Percentiles rank a stretch among this genome's conserved stretches.
Evolutionary conservation across 441 rosid species (phyloP).

Genomic region (Oxalis stricta): DNA sequence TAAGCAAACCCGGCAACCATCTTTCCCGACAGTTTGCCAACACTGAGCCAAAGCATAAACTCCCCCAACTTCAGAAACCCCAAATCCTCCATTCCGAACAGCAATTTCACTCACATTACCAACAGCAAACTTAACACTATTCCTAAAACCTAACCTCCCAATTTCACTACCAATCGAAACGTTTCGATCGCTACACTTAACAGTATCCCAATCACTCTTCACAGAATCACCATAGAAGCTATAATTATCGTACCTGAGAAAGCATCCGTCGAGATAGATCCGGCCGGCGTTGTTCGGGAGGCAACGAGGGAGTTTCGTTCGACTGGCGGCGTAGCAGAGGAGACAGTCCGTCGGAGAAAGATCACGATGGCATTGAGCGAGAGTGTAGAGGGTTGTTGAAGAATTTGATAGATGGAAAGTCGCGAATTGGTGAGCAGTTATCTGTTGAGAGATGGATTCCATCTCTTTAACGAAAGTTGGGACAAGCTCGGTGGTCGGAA

Average conservation of each 20-base stretch:
- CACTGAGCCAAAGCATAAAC: conserved; percentile 69
- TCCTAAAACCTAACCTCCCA: conserved; percentile 1
- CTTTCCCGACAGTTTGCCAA: conserved; percentile 44
- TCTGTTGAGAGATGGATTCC: conserved; percentile 29
- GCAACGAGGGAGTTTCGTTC: conserved; percentile 67
- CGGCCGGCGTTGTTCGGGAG: conserved; percentile 48
- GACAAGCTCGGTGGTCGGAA: conserved; percentile 12
- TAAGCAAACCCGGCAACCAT: conserved; percentile 42
- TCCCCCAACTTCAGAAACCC: conserved; percentile 21
- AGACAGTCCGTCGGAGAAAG: conserved; percentile 71
- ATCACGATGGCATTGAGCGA: conserved; percentile 58
- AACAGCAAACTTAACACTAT: conserved; percentile 25
- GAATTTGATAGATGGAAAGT: conserved; percentile 18
- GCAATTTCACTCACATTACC: conserved; percentile 33
- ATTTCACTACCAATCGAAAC: background rate
- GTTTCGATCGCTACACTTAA: conserved; percentile 26
- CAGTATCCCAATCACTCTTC: conserved; percentile 20
- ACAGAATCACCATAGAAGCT: conserved; percentile 39
- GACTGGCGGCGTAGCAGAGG: conserved; percentile 54
- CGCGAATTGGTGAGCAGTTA: conserved; percentile 38
- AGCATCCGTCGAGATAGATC: conserved; percentile 75
- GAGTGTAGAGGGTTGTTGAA: conserved; percentile 19
- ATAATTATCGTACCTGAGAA: conserved; percentile 58
- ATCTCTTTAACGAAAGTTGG: conserved; percentile 48
- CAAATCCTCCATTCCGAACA: conserved; percentile 31